Base-by-base conservation (phyloP, 495 filamentous ascomycete species). In the Aspergillus haitiensis region DNA sequence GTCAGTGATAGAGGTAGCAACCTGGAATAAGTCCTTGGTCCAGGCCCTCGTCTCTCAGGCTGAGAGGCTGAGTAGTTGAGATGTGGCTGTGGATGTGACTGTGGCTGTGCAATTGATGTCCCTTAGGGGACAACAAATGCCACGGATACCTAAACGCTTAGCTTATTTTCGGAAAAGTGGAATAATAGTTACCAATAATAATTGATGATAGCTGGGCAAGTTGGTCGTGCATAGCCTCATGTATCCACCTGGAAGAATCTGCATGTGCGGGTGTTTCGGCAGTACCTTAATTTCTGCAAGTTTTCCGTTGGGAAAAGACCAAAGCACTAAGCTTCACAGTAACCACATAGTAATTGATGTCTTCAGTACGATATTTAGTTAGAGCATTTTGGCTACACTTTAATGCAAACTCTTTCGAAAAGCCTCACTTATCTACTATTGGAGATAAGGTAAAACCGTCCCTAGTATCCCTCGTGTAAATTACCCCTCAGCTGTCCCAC, bases 241-340 rank as follows among this genome's bases (percentile, higher is more conserved):
- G 52, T 54, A 39, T 54, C 51, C 51, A 54, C 51, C 21, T 27
- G 21, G 3, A 54, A 36, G n/a, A 54, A 54, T 52, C 50, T 37
- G 50, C 50, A 36, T 52, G 11, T 37, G 34, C 52, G 13, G n/a
- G n/a, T 11, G 52, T 11, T 31, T 57, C 32, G 55, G 55, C 55
- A 57, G 15, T 34, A 56, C 39, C 37, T 57, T 57, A 39, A 36
- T 57, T 57, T 36, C 34, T 57, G 55, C 44, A 49, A 37, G 33
- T 57, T 55, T 40, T 31, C 15, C 4, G 36, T 40, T 27, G 21
- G 21, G 21, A 27, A 27, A 27, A 27, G 21, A 27, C 21, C 1
- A 47, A 16, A 21, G 44, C 15, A 27, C n/a, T 21, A 15, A 47
- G 44, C 44, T 9, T 21, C 44, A 47, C 27, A 21, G 15, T 16